Base-by-base conservation (phyloP, 2,329 filamentous ascomycete genomes). In the Tolypocladium paradoxum region DNA sequence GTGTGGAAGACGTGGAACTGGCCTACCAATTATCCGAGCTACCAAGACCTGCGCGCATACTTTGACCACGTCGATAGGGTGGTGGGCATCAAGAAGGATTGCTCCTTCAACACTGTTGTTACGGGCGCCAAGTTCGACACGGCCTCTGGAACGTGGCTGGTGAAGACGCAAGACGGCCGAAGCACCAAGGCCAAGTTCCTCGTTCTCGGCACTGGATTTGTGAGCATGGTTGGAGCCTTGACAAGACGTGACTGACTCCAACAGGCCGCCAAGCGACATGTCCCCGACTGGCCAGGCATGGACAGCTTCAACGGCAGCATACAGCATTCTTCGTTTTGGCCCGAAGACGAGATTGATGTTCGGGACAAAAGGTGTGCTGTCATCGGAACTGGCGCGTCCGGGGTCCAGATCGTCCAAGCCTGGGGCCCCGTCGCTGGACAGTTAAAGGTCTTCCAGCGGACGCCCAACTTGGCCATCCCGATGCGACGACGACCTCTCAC, bases 351-450 rank as follows among this genome's bases (percentile, higher is more conserved):
- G 6, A 70, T 85, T n/a, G 72, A 78, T 50, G 73, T 82, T 31
- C 73, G 73, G 43, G 75, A 74, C 48, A 86, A 86, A 64, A 73
- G 76, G 20, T 76, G 80, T 50, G 83, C 76, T 18, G 75, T 86
- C 53, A 78, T 87, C 35, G 83, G 84, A 14, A 85, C 82, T 0
- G 83, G 83, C 1, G 79, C 82, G 0, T 81, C 81, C 0, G 83
- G 83, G 1, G 76, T 86, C 1, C 83, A 87, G 58, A 77, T 84
- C 45, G 74, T 77, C 0, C 83, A 87, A 57, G 81, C 80, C 51
- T 78, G 77, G 65, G 78, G 75, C 2, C 76, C 76, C 2, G 62
- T 72, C 14, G 80, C 76, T 0, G 73, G 70, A 6, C 66, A 76
- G 1, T 57, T 87, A 27, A 75, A 68, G 3, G 79, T 87, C 36